Conservation (phyloP, 345 rosid genomes). For the Nasturtium officinale region DNA sequence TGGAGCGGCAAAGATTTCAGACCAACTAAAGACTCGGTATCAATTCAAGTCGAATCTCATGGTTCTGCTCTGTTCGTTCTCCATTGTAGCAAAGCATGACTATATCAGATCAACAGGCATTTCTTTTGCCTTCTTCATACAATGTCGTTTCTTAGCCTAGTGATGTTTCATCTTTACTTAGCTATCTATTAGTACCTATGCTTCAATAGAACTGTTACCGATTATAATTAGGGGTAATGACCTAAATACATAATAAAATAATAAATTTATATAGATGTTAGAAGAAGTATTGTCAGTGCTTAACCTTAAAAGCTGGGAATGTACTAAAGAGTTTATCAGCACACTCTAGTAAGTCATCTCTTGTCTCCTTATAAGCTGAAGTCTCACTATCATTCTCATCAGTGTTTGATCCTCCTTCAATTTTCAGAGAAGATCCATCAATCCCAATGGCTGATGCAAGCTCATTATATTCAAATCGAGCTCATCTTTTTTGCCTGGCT, state of each 20-base stretch:
- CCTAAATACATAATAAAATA: too few relatives aligned
- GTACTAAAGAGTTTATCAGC: constrained; percentile 80
- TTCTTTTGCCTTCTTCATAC: background rate
- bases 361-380: constrained; percentile 71
- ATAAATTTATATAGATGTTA: too few relatives aligned
- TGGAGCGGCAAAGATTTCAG: constrained; percentile 60
- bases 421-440: constrained; percentile 57
- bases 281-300: too few relatives aligned
- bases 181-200: background rate
- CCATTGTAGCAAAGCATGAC: constrained; percentile 47
- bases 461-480: constrained; percentile 68
- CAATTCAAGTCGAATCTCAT: constrained; percentile 53
- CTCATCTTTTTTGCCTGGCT: constrained; percentile 67
- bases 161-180: constrained; percentile 17
- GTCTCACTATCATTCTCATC: constrained; percentile 95
- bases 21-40: constrained; percentile 37
- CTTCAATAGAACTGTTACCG: background rate
- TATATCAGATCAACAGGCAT: background rate
- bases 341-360: constrained; percentile 63
- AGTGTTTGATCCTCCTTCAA: constrained; percentile 95
- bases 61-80: constrained; percentile 67
- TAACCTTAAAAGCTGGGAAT: constrained; percentile 67
- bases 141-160: background rate
- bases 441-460: constrained; percentile 68
- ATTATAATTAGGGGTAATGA: background rate